Base-by-base conservation (phyloP, 108 stramenopile genomes). In the Skeletonema grethae region DNA sequence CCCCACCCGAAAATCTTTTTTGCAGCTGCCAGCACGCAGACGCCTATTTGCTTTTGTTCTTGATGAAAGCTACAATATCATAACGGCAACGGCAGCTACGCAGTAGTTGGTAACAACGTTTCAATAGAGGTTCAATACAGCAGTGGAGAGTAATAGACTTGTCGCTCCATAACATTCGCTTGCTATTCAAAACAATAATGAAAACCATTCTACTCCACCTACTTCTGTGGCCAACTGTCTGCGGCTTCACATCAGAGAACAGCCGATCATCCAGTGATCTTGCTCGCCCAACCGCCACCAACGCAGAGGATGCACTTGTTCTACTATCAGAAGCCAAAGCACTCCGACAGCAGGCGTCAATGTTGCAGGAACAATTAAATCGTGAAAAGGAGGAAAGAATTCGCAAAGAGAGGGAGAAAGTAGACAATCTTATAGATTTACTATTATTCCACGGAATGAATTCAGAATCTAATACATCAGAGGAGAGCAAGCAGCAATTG, bases 351-450 rank as follows among this genome's bases (percentile, higher is more conserved):
- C 32, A 70, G 25, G 74, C 74, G 1, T 39, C 60, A 15, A 69
- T 46, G 35, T 46, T 79, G 12, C 79, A 70, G 69, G 30, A 70
- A 57, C 79, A 79, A 46, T 79, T 79, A 45, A 34, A 75, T 34
- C 32, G 38, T 9, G 71, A 79, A 60, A 76, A 84, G 68, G 84
- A 73, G 38, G 80, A 80, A 16, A 75, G 72, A 34, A 31, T 85
- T 9, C 80, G 69, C 2, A 77, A 64, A 57, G 64, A 84, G 70
- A 57, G 9, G 6, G 83, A 65, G 18, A 84, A 85, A 50, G 69
- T 89, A n/a, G 91, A 92, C 53, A 29, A 74, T 12, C 83, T 87
- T 78, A 92, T 92, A 38, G 82, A 92, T 43, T 46, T 75, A 34
- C 62, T 88, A 61, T 53, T 89, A 45, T 77, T 85, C 24, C 77